Base-by-base conservation (phyloP, 2,329 filamentous ascomycete species). In the Fusarium acutatum region DNA sequence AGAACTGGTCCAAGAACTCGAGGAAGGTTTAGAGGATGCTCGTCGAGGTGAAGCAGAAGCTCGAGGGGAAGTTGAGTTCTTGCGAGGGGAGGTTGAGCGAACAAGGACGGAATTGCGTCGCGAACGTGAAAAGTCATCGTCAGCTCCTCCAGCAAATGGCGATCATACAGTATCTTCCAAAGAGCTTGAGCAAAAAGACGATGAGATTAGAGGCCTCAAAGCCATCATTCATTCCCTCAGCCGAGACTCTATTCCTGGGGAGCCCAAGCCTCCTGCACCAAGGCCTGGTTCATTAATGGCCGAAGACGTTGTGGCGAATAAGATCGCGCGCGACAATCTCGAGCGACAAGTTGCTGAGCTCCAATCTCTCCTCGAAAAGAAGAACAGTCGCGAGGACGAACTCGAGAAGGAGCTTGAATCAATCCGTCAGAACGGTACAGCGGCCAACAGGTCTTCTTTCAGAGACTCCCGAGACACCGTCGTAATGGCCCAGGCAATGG, bases 141-240 rank as follows among this genome's bases (percentile, higher is more conserved):
- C 75, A 6, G 57, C 74, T 6, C 59, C 63, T 13, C 69, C 75
- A 10, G 56, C 57, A 41, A 82, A 80, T 59, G 81, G 80, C 32
- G 85, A 87, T 17, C 85, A 86, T 4, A 82, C 84, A 15, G 84
- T 86, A 30, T 82, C 86, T 52, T 88, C 89, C 47, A 94, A 94
- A 81, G 95, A 97, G 72, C 83, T 98, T 35, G 95, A 97, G 80
- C 93, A 97, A 80, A 96, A 97, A 80, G 96, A 99, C 78, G 96
- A 99, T 77, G 96, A 99, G 84, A 98, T 99, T 79, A 90, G 96
- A 71, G 96, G 96, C 52, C 88, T 99, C 73, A 99, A 98, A 83
- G 96, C 96, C 47, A 98, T 99, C 80, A 98, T 99, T 69, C 96
- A 98, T 83, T 97, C 94, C 24, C 87, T 99, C 41, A 97, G 95